Percentiles rank a stretch among this genome's conserved stretches.
Conservation (phyloP, 345 rosid species). For the Trapa incisa region DNA sequence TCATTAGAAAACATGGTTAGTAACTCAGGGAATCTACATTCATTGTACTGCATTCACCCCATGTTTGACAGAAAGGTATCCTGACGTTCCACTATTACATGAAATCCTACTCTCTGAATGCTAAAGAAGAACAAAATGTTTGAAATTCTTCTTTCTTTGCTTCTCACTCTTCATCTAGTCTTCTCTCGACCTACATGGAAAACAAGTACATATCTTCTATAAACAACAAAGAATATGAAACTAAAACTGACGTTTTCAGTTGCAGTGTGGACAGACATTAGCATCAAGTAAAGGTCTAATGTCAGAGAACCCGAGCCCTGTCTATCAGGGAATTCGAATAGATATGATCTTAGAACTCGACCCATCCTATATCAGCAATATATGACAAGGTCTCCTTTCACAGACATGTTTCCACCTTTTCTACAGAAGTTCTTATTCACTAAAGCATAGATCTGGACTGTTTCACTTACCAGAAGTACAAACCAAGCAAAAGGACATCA, state of each 20-base stretch:
- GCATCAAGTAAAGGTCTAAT: no score
- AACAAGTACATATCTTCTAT: slow-evolving; percentile 17
- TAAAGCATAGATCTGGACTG: slow-evolving; percentile 1
- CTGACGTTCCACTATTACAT: neutral
- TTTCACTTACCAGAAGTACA: slow-evolving; percentile 19
- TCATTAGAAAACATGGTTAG: no score
- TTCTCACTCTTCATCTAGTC: slow-evolving; percentile 49
- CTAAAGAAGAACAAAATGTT: slow-evolving; percentile 9
- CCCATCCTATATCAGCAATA: neutral
- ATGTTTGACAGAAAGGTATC: neutral
- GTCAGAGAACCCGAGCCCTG: no score
- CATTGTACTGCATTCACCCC: neutral
- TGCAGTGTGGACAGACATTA: neutral
- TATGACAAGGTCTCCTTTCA: no score
- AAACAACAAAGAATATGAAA: neutral
- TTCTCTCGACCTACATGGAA: slow-evolving; percentile 51
- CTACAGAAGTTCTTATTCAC: neutral
- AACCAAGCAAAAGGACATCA: slow-evolving; percentile 16
- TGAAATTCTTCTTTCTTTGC: slow-evolving; percentile 34
- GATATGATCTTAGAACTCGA: neutral
- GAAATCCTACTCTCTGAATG: slow-evolving; percentile 2
- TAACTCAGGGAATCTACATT: neutral
- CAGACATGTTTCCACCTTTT: no score
- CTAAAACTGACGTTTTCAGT: neutral
- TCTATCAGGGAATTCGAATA: no score